A percentile compares a stretch with the other conserved stretches of the same genome.
Conservation (phyloP, 108 stramenopile genomes). For the Schizochytrium sp. region DNA sequence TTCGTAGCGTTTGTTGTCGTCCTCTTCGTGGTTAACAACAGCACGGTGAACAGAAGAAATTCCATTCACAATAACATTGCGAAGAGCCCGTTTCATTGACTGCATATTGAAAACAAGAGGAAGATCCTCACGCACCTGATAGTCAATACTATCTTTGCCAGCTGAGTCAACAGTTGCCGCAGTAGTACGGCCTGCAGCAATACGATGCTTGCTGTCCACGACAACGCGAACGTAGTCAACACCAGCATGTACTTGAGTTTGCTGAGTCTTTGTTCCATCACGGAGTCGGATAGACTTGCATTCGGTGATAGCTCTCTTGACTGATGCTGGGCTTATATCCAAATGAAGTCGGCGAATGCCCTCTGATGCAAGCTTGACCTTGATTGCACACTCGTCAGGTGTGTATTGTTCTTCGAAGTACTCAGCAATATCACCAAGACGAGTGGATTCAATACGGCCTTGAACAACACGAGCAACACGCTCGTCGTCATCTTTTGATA, state of each 20-base stretch:
- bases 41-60: slow-evolving; percentile 93
- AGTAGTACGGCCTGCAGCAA: slow-evolving; percentile 78
- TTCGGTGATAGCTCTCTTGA: slow-evolving; percentile 84
- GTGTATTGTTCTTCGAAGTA: slow-evolving; percentile 96
- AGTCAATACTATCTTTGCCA: background rate
- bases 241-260: slow-evolving; percentile 64
- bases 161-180: background rate
- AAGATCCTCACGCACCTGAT: background rate
- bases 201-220: slow-evolving; percentile 36
- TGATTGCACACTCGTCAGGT: slow-evolving; percentile 81
- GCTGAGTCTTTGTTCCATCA: slow-evolving; percentile 65
- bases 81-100: slow-evolving; percentile 88
- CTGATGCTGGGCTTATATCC: slow-evolving; percentile 83
- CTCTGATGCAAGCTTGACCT: slow-evolving; percentile 90
- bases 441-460: slow-evolving; percentile 96
- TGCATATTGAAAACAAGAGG: slow-evolving; percentile 88
- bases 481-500: slow-evolving; percentile 87
- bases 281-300: slow-evolving; percentile 67
- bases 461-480: slow-evolving; percentile 93
- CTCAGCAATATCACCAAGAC: slow-evolving; percentile 88
- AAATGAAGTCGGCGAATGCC: slow-evolving; percentile 91
- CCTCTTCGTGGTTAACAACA: slow-evolving; percentile 93
- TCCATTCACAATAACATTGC: slow-evolving; percentile 93
- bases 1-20: slow-evolving; percentile 82
- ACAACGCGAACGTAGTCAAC: slow-evolving; percentile 29